Conservation (phyloP, 2,329 filamentous ascomycete genomes). For the Talaromyces funiculosus region DNA sequence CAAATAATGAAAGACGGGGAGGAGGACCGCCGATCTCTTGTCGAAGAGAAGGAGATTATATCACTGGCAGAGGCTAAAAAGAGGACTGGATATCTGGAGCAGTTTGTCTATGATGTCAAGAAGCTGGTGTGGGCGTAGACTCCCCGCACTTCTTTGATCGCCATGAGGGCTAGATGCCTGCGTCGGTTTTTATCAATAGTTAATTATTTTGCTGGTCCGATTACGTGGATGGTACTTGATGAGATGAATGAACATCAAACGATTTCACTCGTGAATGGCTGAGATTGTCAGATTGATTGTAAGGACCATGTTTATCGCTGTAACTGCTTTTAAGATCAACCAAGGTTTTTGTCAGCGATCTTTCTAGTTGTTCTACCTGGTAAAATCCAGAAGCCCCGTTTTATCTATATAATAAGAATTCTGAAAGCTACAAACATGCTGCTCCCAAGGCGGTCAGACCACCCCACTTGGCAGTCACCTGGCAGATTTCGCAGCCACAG, state of each 20-base stretch:
- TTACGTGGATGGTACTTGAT: neutral
- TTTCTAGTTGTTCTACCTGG: too few relatives aligned
- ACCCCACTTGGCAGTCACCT: slow-evolving; percentile 5
- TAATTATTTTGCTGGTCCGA: too few relatives aligned
- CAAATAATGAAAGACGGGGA: slow-evolving; percentile 22
- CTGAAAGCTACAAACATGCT: too few relatives aligned
- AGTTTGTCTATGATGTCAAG: slow-evolving; percentile 84
- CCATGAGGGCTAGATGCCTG: neutral
- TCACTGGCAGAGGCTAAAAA: slow-evolving; percentile 77
- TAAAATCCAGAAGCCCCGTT: too few relatives aligned
- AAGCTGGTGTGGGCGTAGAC: slow-evolving; percentile 75
- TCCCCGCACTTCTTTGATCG: neutral
- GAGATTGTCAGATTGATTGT: neutral
- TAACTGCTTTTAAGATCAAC: too few relatives aligned
- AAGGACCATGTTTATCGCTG: too few relatives aligned
- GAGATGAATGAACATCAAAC: neutral
- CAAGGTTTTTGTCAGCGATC: too few relatives aligned
- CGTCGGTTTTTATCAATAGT: too few relatives aligned
- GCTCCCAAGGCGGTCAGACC: slow-evolving; percentile 7
- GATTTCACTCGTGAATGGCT: neutral
- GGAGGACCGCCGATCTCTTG: slow-evolving; percentile 29
- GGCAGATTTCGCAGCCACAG: slow-evolving; percentile 1
- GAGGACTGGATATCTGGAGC: slow-evolving; percentile 79
- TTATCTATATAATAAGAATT: too few relatives aligned
- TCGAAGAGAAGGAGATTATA: slow-evolving; percentile 67